Evolutionary conservation across 2,329 filamentous ascomycete species (phyloP), one percentile per base, ranked within the genome.

Genomic region (Didymella lethalis): DNA sequence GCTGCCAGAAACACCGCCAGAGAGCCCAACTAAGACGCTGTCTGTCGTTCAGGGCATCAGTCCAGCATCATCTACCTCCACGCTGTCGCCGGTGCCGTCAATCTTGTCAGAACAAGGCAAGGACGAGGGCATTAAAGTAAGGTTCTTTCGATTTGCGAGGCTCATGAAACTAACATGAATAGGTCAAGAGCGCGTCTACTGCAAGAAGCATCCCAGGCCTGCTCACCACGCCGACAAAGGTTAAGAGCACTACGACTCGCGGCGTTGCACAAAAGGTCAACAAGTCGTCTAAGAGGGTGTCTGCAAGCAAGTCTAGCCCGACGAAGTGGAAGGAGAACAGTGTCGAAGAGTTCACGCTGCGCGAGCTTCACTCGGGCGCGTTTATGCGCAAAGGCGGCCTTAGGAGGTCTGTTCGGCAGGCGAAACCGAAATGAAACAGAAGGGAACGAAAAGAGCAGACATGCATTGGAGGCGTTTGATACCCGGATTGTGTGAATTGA

Each of bases 391-490:
- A 44, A 11, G 25, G 40, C 18, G 47, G 56, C 34, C 41, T 34
- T 8, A 54, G 51, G 7, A 59, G 23, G 34, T 54, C 56, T 12
- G 46, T 29, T 34, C 38, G 56, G 16, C 40, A 54, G n/a, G 32
- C 41, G 11, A 47, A n/a, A 8, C 36, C 28, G 5, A 28, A 29
- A 6, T 12, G 23, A 1, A 47, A 48, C 3, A 50, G 25, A 51
- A 20, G 12, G 14, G 0, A 31, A 34, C 20, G 38, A 12, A 10
- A 32, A 14, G 12, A 16, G 4, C 12, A 28, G 5, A 3, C 4
- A 23, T 54, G 50, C 47, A 54, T 54, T 51, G 40, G 6, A n/a
- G 56, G 50, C 46, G 50, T 50, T 58, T 28, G 32, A 58, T 54
- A 58, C 32, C 45, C 26, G 7, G 26, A 36, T 8, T 40, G 20